Conservation (phyloP, 164 flowering plant genomes). For the Annona cherimola region DNA sequence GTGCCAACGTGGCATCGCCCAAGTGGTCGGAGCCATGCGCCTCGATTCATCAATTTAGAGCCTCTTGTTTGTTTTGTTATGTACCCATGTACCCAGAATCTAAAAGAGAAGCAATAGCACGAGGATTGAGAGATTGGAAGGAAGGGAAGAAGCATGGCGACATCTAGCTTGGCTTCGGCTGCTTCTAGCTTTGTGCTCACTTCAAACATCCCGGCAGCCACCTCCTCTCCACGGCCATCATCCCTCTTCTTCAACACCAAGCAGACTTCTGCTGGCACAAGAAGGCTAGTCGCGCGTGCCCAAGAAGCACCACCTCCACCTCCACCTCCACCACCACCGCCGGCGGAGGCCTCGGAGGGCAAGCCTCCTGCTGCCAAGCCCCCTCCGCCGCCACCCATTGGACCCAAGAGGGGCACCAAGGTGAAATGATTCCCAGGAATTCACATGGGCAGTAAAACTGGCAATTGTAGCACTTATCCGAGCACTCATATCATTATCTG, state of each 20-base stretch:
- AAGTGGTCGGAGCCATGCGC: slow-evolving; percentile 36
- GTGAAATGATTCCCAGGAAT: slow-evolving; percentile 17
- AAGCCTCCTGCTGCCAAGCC: slow-evolving; percentile 25
- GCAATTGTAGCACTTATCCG: not conserved
- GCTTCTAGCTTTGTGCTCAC: slow-evolving; percentile 51
- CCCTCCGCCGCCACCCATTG: slow-evolving; percentile 82
- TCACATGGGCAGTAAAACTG: no score
- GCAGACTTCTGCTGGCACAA: slow-evolving; percentile 9
- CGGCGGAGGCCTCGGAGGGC: slow-evolving; percentile 27
- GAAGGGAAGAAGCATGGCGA: slow-evolving; percentile 39
- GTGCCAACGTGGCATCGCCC: slow-evolving; percentile 47
- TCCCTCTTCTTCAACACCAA: slow-evolving; percentile 22
- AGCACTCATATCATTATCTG: not conserved
- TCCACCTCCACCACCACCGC: slow-evolving; percentile 37
- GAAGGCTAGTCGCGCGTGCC: slow-evolving; percentile 66
- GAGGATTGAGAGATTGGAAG: not conserved
- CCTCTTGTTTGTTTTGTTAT: not conserved
- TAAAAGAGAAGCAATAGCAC: slow-evolving; percentile 1
- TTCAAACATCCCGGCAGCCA: slow-evolving; percentile 27
- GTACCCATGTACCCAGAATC: not conserved
- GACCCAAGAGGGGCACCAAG: slow-evolving; percentile 96
- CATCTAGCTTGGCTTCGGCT: slow-evolving; percentile 68
- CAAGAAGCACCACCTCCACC: slow-evolving; percentile 45
- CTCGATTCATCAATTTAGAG: slow-evolving; percentile 2
- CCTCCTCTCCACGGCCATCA: slow-evolving; percentile 29